Conservation (phyloP, 371 early-diverging fungal genomes). For the Mortierella sp. region DNA sequence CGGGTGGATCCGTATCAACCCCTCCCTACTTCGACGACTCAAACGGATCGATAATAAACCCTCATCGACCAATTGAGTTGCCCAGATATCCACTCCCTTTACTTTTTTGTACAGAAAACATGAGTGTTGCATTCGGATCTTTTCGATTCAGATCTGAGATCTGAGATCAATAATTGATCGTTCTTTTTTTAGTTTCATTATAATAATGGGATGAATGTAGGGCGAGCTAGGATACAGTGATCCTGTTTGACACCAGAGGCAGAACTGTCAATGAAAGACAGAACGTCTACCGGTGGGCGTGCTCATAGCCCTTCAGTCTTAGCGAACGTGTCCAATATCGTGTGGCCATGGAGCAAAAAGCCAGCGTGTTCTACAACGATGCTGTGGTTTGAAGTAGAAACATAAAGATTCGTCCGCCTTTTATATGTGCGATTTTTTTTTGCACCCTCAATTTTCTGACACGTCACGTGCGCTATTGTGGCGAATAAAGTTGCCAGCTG, state of each 20-base stretch:
- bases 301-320: constrained; percentile 46
- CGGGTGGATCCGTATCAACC: constrained; percentile 37
- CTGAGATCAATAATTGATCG: neutral
- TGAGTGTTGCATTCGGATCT: neutral
- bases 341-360: constrained; percentile 25
- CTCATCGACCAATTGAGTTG: constrained; percentile 19
- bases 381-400: constrained; percentile 27
- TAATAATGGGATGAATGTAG: constrained; percentile 19
- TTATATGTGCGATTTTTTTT: neutral
- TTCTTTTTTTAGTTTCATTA: constrained; percentile 6
- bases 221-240: constrained; percentile 37
- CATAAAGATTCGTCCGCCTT: neutral
- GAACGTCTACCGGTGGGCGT: constrained; percentile 57
- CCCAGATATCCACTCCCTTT: neutral
- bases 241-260: constrained; percentile 52
- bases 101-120: too few relatives aligned
- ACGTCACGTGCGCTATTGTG: neutral
- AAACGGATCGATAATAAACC: constrained; percentile 43
- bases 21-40: constrained; percentile 31
- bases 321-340: constrained; percentile 56
- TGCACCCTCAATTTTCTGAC: neutral
- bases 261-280: constrained; percentile 43
- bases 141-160: neutral
- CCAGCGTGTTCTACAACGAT: constrained; percentile 54
- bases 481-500: too few relatives aligned